Conservation (phyloP, 257 asterid genomes). For the Solanum sejunctum region DNA sequence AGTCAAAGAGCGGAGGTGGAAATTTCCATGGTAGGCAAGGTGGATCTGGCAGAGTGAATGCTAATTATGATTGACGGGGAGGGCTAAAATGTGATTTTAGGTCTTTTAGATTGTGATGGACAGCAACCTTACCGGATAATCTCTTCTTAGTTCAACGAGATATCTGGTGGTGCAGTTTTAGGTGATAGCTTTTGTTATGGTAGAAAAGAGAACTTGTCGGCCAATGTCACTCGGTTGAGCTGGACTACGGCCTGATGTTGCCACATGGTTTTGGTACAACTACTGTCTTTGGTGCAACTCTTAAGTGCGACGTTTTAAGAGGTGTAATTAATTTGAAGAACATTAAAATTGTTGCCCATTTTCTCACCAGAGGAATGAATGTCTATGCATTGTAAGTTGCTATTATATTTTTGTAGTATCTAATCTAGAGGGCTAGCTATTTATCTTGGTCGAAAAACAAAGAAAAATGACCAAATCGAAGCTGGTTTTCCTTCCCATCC, state of each 20-base stretch:
- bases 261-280: not conserved
- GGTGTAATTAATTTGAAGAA: not conserved
- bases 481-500: not conserved
- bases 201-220: constrained; percentile 9
- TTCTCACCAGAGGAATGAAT: not conserved
- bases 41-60: constrained; percentile 23
- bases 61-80: constrained; percentile 31
- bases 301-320: not conserved
- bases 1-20: constrained; percentile 49
- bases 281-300: not conserved
- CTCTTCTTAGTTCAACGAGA: constrained; percentile 22
- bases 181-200: constrained; percentile 8
- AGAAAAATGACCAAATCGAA: not conserved
- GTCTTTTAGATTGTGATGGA: constrained; percentile 7
- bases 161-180: constrained; percentile 21
- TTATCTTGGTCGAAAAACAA: not conserved
- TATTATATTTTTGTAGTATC: not conserved
- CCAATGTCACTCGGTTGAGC: constrained; percentile 26
- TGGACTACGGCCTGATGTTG: constrained; percentile 5
- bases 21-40: constrained; percentile 38
- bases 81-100: constrained; percentile 13
- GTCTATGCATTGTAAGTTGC: not conserved
- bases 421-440: not conserved
- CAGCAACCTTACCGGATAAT: constrained; percentile 7
- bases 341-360: not conserved